Evolutionary conservation across 2,329 filamentous ascomycete species (phyloP).

Genomic region (Ophiobolus disseminans): DNA sequence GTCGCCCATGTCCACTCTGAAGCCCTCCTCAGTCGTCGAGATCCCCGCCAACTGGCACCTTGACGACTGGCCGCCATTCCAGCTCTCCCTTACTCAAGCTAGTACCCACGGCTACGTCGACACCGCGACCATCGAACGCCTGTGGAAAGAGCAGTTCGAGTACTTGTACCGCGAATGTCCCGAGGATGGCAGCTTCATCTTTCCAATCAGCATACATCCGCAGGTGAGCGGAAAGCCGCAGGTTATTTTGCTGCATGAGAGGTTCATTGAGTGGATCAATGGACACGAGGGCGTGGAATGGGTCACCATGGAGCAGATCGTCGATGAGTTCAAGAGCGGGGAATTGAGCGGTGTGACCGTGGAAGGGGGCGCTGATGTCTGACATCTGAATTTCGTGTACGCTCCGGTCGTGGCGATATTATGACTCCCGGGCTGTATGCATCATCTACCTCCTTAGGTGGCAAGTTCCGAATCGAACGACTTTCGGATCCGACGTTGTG

Average conservation of each 20-base stretch:
- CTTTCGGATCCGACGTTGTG: too few relatives aligned
- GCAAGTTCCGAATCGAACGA: too few relatives aligned
- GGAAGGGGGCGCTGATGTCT: conserved; percentile 45
- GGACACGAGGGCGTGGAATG: conserved; percentile 55
- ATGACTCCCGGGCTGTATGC: too few relatives aligned
- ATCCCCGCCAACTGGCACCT: conserved; percentile 59
- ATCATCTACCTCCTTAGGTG: too few relatives aligned
- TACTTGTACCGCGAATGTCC: conserved; percentile 52
- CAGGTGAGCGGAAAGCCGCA: conserved; percentile 58
- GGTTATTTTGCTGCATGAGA: conserved; percentile 56
- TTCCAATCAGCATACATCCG: conserved; percentile 57
- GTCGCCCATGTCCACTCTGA: conserved; percentile 45
- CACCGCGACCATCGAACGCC: conserved; percentile 49
- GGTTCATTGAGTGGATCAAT: conserved; percentile 56
- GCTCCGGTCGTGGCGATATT: too few relatives aligned
- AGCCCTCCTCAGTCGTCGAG: conserved; percentile 50
- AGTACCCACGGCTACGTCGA: conserved; percentile 61
- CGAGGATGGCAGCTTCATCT: conserved; percentile 54
- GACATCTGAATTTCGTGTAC: too few relatives aligned
- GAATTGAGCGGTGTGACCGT: conserved; percentile 42
- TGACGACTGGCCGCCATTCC: conserved; percentile 57
- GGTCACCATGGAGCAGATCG: conserved; percentile 48
- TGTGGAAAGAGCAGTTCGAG: conserved; percentile 58
- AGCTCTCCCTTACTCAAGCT: conserved; percentile 55
- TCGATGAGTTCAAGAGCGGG: conserved; percentile 47